Base-by-base conservation (phyloP, 352 stramenopile species). In the Halophytophthora polymorphica region DNA sequence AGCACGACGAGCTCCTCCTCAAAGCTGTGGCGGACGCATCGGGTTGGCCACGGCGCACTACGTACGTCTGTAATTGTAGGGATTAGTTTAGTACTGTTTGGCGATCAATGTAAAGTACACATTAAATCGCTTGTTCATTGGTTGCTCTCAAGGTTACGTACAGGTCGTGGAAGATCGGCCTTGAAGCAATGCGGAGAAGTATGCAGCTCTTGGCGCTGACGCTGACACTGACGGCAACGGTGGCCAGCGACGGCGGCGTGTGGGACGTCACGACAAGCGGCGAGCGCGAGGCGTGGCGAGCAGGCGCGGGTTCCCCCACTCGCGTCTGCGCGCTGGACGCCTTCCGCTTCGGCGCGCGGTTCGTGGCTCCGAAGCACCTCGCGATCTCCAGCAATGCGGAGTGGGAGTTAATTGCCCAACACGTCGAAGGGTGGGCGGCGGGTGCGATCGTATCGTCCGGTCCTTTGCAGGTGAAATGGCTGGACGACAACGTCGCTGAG, bases 311-410 rank as follows among this genome's bases (percentile, higher is more conserved):
- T 35, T 14, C 53, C 13, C 6, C 13, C 13, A 38, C 11, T 38
- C 33, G 33, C 46, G 43, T 62, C 40, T 66, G 61, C 34, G 38
- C 51, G 18, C 51, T 69, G 3, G 61, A 69, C 46, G 54, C 39
- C 34, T 77, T 80, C 47, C 63, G 58, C 46, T 74, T 82, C 47
- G 62, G 58, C 34, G 55, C 55, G 3, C 44, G 29, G 11, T 64
- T 67, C 50, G n/a, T 45, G 8, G 46, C 53, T 11, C 6, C 17
- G 18, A 46, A 19, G 8, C 41, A 36, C 2, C 14, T 37, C 45
- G 25, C 25, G 25, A 31, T 31, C 25, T 31, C 25, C 25, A 4
- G 25, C 23, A 22, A 58, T 45, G 52, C 50, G 41, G 48, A 40
- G n/a, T 69, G 61, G 61, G 50, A 69, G 61, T 49, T 69, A n/a